phyloP scores from a whole-genome alignment of 306 rosid species.

The Adenanthera pavonina region DNA sequence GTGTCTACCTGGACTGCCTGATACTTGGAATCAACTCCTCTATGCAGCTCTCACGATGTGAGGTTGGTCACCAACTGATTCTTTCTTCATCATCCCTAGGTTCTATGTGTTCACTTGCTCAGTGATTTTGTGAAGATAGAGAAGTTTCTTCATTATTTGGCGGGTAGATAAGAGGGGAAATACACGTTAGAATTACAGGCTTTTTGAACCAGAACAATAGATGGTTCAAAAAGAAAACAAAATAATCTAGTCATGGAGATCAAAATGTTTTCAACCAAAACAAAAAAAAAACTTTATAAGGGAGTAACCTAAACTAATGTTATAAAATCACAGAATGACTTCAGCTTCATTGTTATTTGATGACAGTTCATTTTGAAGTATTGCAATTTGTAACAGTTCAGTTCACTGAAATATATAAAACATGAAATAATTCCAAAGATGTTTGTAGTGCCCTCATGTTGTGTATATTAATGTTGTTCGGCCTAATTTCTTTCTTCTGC shows the following conservation, averaged over 20 bases:
- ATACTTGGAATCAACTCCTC: slow-evolving; percentile 94
- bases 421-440: background rate
- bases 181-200: slow-evolving; percentile 54
- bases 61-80: slow-evolving; percentile 2
- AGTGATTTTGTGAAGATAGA: slow-evolving; percentile 29
- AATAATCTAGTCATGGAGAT: slow-evolving; percentile 32
- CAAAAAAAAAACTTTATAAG: slow-evolving; percentile 24
- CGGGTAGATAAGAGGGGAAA: slow-evolving; percentile 33
- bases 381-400: slow-evolving; percentile 1
- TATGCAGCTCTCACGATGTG: slow-evolving; percentile 75
- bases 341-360: slow-evolving; percentile 27
- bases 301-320: slow-evolving; percentile 18
- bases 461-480: background rate
- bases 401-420: background rate
- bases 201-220: slow-evolving; percentile 42
- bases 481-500: slow-evolving; percentile 5
- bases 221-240: background rate
- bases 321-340: slow-evolving; percentile 27
- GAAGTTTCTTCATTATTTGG: slow-evolving; percentile 36
- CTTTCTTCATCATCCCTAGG: background rate
- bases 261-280: slow-evolving; percentile 34
- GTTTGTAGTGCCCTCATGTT: background rate
- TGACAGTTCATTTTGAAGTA: slow-evolving; percentile 30
- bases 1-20: slow-evolving; percentile 98
- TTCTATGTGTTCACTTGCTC: slow-evolving; percentile 20